Evolutionary conservation across 768 basidiomycete genomes (phyloP).

Genomic region (Termitomyces sp.): DNA sequence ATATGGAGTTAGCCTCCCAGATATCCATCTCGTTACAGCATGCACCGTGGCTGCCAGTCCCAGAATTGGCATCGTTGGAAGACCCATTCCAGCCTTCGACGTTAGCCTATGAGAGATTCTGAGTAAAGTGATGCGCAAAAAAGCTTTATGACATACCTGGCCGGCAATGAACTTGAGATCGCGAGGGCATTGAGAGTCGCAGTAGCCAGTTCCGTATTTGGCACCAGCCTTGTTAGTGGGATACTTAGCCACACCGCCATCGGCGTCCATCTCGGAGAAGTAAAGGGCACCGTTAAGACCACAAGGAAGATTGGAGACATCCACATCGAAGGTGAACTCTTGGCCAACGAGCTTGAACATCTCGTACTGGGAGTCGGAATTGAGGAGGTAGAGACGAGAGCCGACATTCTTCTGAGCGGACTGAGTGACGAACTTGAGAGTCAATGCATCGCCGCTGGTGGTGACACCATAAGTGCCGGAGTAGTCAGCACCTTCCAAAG

Average conservation of each 20-base stretch:
- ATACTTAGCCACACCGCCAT: conserved; percentile 5
- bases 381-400: conserved; percentile 13
- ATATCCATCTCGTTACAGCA: conserved; percentile 58
- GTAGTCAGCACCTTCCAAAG: conserved; percentile 43
- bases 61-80: conserved; percentile 37
- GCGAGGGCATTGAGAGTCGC: conserved; percentile 2
- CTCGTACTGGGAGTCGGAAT: conserved; percentile 7
- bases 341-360: conserved; percentile 6
- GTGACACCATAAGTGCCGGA: conserved; percentile 48
- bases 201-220: conserved; percentile 2
- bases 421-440: conserved; percentile 42
- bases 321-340: conserved; percentile 3
- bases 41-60: conserved; percentile 34
- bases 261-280: conserved; percentile 3
- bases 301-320: conserved; percentile 1
- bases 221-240: conserved; percentile 2
- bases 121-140: neutral
- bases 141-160: neutral
- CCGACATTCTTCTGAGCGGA: conserved; percentile 32
- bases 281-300: conserved; percentile 3
- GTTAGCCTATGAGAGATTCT: conserved; percentile 33
- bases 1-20: conserved; percentile 50
- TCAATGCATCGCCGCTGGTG: conserved; percentile 32
- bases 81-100: conserved; percentile 32
- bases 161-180: conserved; percentile 6